Base-by-base conservation (phyloP, 2,329 filamentous ascomycete genomes). In the Phialophora tarda region DNA sequence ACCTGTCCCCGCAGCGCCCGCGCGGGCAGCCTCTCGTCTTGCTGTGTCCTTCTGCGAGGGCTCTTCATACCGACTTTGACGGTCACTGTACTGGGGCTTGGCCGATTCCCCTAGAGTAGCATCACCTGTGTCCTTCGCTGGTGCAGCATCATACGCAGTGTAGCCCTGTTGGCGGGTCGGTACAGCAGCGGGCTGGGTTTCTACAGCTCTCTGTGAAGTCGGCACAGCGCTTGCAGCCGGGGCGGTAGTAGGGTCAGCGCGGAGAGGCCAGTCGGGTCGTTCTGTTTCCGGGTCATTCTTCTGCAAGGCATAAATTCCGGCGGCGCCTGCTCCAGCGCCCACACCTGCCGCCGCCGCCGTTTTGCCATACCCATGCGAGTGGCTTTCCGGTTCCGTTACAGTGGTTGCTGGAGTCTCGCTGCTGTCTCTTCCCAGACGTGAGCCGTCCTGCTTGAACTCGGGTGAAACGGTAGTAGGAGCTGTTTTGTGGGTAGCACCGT, bases 241-340 rank as follows among this genome's bases (percentile, higher is more conserved):
- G 2, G 57, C 30, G 12, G 24, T 24, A 38, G 59, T 26, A 53
- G 30, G 17, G 30, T 61, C 32, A 10, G 54, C 48, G 6, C 59
- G 59, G 7, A 61, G 59, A 53, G 59, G 59, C 59, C 47, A 53
- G 48, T 61, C 47, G 4, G 59, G 17, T 12, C 48, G 6, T 21
- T 50, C 28, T 11, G 30, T 26, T 4, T 51, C 48, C 4, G 2
- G 17, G 3, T 56, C 23, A 44, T 54, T 41, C 8, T 54, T 34
- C 10, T 54, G 53, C 50, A 66, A 38, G 21, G 53, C 59, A 58
- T 60, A 58, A 30, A 32, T 28, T 5, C 63, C 63, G 17, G 59
- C 63, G 10, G 65, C 64, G 21, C 64, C 67, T 11, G 56, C 59
- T n/a, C 66, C 66, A 30, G 66, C 66, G 26, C 66, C 68, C 28